Base-by-base conservation (phyloP, 2,329 filamentous ascomycete genomes). In the Balansia obtecta region DNA sequence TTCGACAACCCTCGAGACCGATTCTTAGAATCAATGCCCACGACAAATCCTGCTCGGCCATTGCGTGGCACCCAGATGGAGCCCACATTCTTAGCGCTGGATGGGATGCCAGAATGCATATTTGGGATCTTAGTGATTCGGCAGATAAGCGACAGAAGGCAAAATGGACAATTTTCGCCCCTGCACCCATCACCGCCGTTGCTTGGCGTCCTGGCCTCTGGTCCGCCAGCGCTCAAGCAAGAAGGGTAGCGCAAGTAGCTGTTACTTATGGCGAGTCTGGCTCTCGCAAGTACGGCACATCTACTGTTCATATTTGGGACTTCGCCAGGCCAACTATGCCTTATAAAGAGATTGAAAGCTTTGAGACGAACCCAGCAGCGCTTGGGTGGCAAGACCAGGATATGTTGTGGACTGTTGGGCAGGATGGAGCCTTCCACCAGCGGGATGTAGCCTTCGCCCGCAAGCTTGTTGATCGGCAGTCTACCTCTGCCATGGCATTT, bases 11-110 rank as follows among this genome's bases (percentile, higher is more conserved):
- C 6, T 65, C 62, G 15, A 69, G 71, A 10, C 80, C 80, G 1
- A 57, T 81, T 12, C 60, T 83, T 46, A 74, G 76, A 55, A 77
- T 84, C 57, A 76, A 77, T 32, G 80, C 77, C 0, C 80, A 84
- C 58, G 76, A 81, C 51, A 79, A 76, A 54, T 70, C 76, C 0
- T 80, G 78, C 57, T 71, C 75, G 2, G 72, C 78, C 0, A 77
- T 84, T 42, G 74, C 78, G 3, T 86, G 82, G 82, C 82, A 86
- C 56, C 77, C 79, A 0, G 82, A 85, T 58, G 82, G 82, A 13
- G 71, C 75, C n/a, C 80, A 85, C 57, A 65, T 85, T 11, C 72
- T 82, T 46, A 85, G 79, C 54, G 80, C 75, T 4, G 80, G 81
- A 7, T 69, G 75, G 55, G 82, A 86, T 59, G 74, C 73, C 52